Evolutionary conservation across 371 early-diverging fungal genomes (phyloP), one percentile per base, ranked within the genome.

Genomic region (Actinomortierella ambigua): DNA sequence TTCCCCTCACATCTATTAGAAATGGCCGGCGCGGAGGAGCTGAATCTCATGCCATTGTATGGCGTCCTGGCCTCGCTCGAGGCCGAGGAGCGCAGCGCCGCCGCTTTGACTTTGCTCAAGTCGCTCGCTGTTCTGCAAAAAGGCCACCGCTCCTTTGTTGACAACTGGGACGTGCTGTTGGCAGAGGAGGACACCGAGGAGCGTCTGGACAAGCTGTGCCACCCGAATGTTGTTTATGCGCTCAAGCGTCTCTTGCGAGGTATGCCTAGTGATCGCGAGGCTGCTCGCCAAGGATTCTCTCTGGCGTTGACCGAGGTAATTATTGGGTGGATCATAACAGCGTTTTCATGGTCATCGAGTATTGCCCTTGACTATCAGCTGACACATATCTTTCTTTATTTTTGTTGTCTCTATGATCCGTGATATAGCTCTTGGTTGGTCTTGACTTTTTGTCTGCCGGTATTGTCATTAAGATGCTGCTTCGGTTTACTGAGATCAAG

Each of bases 201-300:
- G 53, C 82, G 82, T 23, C 75, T 91, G 52, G 88, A 90, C 53
- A 66, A 70, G 65, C 77, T 85, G 47, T 87, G 85, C 59, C 75
- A 69, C 49, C 84, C 87, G 28, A 96, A 95, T 62, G 92, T 96
- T 13, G 76, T 90, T 8, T 98, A 98, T 69, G 93, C 91, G 5
- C 75, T 96, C n/a, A 89, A 88, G 68, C 89, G 98, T 65, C 83
- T 98, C 50, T 71, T 96, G 52, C 81, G 92, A 56, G 98, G 98
- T 68, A 81, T 98, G 55, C 85, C 94, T 24, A 92, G 92, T 57
- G 87, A 93, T 9, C 85, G 96, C 57, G 90, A 93, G 61, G 95
- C 90, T 39, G 96, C 98, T 20, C 83, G 98, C 57, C 96, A 96
- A 67, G 98, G 98, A 15, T 98, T 95, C 76, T 87, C 95, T 6